These are phyloP conservation scores for Quercus lobata DNA, from an alignment of 331 rosid species.

Conservation along the genomic window DNA sequence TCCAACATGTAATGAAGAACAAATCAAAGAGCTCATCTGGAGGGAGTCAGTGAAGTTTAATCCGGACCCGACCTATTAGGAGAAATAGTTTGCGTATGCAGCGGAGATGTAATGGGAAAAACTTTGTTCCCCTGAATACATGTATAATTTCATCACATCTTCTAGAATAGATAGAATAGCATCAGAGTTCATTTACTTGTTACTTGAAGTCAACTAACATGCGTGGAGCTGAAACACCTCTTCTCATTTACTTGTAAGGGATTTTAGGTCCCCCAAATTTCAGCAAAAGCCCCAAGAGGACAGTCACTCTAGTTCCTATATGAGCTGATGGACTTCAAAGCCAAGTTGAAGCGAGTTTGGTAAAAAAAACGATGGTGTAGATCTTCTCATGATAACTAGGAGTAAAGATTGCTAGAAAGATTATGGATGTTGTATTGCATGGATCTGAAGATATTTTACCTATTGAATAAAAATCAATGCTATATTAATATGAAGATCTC, in stretches of 20 bases:
- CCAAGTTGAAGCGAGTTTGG: not conserved
- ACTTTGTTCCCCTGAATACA: conserved; percentile 26
- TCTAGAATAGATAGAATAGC: conserved; percentile 38
- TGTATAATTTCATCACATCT: conserved; percentile 30
- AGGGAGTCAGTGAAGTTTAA: conserved; percentile 76
- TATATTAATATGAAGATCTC: not conserved
- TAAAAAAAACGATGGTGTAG: conserved; percentile 2
- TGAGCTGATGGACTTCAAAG: conserved; percentile 9
- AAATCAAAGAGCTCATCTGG: conserved; percentile 93
- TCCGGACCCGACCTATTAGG: conserved; percentile 59
- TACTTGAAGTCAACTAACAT: conserved; percentile 36
- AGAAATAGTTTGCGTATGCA: conserved; percentile 29
- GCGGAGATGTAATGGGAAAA: conserved; percentile 24
- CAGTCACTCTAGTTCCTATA: conserved; percentile 5
- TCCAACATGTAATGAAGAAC: conserved; percentile 75
- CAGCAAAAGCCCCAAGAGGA: conserved; percentile 12
- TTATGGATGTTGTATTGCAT: conserved; percentile 20
- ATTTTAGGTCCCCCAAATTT: conserved; percentile 11
- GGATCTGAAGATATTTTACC: conserved; percentile 9
- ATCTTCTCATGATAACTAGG: not conserved
- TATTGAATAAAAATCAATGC: conserved; percentile 15
- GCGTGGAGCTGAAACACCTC: conserved; percentile 20
- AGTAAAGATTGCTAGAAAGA: conserved; percentile 15
- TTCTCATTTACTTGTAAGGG: conserved; percentile 21
- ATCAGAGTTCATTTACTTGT: conserved; percentile 30